Percentiles rank a stretch among this genome's conserved stretches.
Evolutionary conservation across 2,329 filamentous ascomycete species (phyloP).

Genomic region (Calonectria fujianensis): DNA sequence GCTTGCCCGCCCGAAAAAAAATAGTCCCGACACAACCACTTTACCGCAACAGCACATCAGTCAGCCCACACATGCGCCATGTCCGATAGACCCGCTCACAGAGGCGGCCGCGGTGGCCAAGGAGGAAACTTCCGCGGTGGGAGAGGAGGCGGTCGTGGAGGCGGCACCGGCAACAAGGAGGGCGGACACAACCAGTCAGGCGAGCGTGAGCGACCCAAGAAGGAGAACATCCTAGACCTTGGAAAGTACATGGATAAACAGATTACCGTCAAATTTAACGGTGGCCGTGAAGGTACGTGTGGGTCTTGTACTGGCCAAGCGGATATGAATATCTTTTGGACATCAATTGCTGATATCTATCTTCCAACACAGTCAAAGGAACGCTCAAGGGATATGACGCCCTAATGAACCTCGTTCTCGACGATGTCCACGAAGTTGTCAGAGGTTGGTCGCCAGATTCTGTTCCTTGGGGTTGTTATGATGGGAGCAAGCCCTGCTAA

Average conservation of each 20-base stretch:
- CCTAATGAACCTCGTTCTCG: constrained; percentile 97
- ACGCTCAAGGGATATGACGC: constrained; percentile 97
- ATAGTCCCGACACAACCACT: constrained; percentile 7
- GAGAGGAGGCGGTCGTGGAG: constrained; percentile 68
- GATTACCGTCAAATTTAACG: constrained; percentile 97
- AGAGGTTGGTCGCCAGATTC: constrained; percentile 76
- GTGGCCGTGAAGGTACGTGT: constrained; percentile 87
- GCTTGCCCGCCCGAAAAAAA: constrained; percentile 19
- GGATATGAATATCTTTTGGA: neutral
- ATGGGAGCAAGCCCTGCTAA: constrained; percentile 30
- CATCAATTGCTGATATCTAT: constrained; percentile 37
- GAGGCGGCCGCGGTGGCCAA: constrained; percentile 67
- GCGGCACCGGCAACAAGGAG: constrained; percentile 59
- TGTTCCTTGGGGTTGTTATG: constrained; percentile 16
- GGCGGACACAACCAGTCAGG: constrained; percentile 62
- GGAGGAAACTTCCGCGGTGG: constrained; percentile 65
- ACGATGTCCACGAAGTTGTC: constrained; percentile 93
- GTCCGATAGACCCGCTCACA: constrained; percentile 71
- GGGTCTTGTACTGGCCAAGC: neutral
- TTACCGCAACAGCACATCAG: constrained; percentile 21
- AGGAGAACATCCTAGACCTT: constrained; percentile 98
- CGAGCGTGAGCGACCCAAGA: constrained; percentile 87
- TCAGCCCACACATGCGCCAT: constrained; percentile 59
- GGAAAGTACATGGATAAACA: constrained; percentile 98
- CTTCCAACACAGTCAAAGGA: constrained; percentile 79